A percentile compares a stretch with the other conserved stretches of the same genome.
Evolutionary conservation across 768 basidiomycete species (phyloP).

Genomic region (Stropharia rugosoannulata): DNA sequence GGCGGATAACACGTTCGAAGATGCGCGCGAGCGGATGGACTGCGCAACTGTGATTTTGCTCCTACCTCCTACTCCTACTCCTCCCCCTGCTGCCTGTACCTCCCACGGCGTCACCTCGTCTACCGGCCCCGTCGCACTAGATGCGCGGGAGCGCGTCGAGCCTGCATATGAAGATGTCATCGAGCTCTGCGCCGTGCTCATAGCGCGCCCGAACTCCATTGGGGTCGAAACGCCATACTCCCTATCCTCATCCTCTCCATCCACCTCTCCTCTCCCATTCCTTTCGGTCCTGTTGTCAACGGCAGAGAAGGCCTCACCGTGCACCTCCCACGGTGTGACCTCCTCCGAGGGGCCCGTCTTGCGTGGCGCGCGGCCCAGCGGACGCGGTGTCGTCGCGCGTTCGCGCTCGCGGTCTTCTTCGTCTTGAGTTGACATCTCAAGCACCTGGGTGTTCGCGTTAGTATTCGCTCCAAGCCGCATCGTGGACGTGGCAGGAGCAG

Average conservation of each 20-base stretch:
- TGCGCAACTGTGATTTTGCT: neutral
- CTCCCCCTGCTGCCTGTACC: neutral
- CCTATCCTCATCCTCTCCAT: neutral
- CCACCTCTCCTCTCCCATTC: neutral
- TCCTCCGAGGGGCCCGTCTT: conserved; percentile 15
- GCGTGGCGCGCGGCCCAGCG: neutral
- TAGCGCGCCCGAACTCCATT: neutral
- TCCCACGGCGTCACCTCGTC: conserved; percentile 14
- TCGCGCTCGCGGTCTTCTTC: neutral
- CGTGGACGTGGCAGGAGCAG: neutral
- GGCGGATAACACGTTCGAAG: neutral
- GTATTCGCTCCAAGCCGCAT: no score
- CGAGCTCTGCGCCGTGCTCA: no score
- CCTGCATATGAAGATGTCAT: neutral
- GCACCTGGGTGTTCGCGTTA: no score
- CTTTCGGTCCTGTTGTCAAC: neutral
- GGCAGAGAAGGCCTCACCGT: neutral
- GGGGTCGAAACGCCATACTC: neutral
- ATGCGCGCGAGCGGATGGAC: neutral
- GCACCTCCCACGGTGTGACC: conserved; percentile 10
- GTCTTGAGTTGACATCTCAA: no score
- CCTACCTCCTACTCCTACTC: no score
- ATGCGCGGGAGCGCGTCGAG: conserved; percentile 1
- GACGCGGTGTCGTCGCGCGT: neutral
- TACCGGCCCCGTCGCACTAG: conserved; percentile 4